Evolutionary conservation across 352 stramenopile genomes (phyloP), one percentile per base, ranked within the genome.

Genomic region (Globisporangium emineosum): DNA sequence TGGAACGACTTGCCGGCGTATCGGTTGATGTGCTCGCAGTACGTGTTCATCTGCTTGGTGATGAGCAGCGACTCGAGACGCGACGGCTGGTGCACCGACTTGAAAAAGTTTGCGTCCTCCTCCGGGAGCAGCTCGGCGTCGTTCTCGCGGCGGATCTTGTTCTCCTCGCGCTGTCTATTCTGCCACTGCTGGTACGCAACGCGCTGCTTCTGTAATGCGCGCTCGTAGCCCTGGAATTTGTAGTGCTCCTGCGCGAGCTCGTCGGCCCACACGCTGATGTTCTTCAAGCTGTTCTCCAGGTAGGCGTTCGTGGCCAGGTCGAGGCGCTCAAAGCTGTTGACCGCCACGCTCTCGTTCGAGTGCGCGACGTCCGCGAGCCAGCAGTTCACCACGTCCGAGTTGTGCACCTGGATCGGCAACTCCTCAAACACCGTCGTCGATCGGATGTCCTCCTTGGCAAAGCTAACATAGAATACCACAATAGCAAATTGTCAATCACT

Each of bases 211-310:
- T 88, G 88, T 64, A 94, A 74, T 71, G 83, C 83, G 50, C 89
- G 88, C 72, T 96, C 79, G 60, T 96, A 96, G 61, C 87, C 81
- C 66, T 97, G 86, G 72, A 96, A 96, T 79, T 97, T 97, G 71
- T 88, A 89, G 75, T 99, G 96, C 75, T 99, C 96, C 62, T 96
- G 88, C 5, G 93, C 88, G 17, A 99, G 85, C 70, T 99, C 97
- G 71, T 99, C 97, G 25, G 98, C 96, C 94, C 96, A 99, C 56
- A 95, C 83, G 67, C 90, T 97, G 66, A 99, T 88, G 78, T 98
- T 98, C 86, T 99, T 97, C n/a, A 99, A 81, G 70, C 98, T 98
- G 78, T 97, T 98, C 72, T 99, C 96, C 29, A 96, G 68, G 81
- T 98, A 99, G 35, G 96, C 86, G 70, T 93, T 99, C 35, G 94